These are phyloP conservation scores for Candida namnaoensis DNA, from an alignment of 805 yeast genomes.

Conservation along the genomic window DNA sequence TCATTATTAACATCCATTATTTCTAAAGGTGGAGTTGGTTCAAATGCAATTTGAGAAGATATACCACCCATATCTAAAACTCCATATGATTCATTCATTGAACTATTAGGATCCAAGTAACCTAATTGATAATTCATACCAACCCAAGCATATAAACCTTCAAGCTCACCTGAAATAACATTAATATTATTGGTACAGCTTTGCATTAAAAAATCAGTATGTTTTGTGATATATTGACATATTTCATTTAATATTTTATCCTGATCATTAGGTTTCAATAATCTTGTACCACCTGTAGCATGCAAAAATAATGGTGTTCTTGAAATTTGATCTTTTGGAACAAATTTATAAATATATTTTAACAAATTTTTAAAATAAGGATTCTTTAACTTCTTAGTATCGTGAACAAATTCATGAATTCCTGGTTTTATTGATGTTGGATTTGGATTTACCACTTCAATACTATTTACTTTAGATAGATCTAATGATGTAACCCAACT, in stretches of 20 bases:
- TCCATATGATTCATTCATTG: conserved; percentile 45
- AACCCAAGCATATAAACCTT: conserved; percentile 64
- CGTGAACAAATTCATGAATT: conserved; percentile 37
- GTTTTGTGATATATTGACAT: conserved; percentile 37
- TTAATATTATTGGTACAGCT: conserved; percentile 54
- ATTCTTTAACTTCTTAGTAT: conserved; percentile 42
- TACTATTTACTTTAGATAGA: conserved; percentile 3
- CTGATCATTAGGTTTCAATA: conserved; percentile 44
- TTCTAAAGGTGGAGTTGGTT: conserved; percentile 30
- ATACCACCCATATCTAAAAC: conserved; percentile 59
- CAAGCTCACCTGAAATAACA: conserved; percentile 54
- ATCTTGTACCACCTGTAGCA: conserved; percentile 59
- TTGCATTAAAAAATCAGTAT: conserved; percentile 47
- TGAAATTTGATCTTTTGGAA: conserved; percentile 51
- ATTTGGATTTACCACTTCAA: conserved; percentile 38
- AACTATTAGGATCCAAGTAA: conserved; percentile 24
- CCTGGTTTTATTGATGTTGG: conserved; percentile 41
- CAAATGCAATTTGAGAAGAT: conserved; percentile 56
- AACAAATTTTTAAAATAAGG: conserved; percentile 43
- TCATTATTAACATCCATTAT: conserved; percentile 20
- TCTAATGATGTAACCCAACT: no score
- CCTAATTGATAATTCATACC: conserved; percentile 49
- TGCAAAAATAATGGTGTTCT: conserved; percentile 64
- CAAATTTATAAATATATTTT: conserved; percentile 34
- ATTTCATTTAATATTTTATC: conserved; percentile 33